These are phyloP conservation scores for Fusarium metavorans DNA, from an alignment of 2,329 filamentous ascomycete genomes.

Conservation along the genomic window DNA sequence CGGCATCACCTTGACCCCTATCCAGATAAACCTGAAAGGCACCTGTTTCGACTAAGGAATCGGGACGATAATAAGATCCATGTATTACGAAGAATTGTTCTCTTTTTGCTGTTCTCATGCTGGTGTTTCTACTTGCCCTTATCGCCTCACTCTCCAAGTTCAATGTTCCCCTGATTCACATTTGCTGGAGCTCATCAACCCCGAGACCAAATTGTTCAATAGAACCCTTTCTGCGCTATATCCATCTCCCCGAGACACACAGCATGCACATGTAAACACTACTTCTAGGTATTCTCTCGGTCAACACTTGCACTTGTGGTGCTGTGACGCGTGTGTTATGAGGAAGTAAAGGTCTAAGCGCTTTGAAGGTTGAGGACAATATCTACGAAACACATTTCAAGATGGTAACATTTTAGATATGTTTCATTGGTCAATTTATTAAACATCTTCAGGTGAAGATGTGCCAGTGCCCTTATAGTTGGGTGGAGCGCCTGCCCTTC, in stretches of 20 bases:
- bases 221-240: background rate
- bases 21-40: background rate
- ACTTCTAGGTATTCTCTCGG: background rate
- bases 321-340: background rate
- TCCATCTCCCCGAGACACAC: too few species aligned
- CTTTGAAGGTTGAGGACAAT: background rate
- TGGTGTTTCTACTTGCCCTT: background rate
- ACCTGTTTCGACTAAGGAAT: background rate
- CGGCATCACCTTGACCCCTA: background rate
- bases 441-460: background rate
- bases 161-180: background rate
- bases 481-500: background rate
- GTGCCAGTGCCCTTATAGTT: background rate
- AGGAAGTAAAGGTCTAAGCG: background rate
- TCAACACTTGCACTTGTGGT: background rate
- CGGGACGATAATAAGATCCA: background rate
- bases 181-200: background rate
- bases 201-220: background rate
- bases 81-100: background rate
- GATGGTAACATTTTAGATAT: background rate
- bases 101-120: background rate
- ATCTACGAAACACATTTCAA: background rate
- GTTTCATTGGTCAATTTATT: background rate
- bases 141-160: background rate
- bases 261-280: background rate